Percentiles rank a stretch among this genome's conserved stretches.
Evolutionary conservation across 306 rosid genomes (phyloP).

Genomic region (Casuarina equisetifolia): DNA sequence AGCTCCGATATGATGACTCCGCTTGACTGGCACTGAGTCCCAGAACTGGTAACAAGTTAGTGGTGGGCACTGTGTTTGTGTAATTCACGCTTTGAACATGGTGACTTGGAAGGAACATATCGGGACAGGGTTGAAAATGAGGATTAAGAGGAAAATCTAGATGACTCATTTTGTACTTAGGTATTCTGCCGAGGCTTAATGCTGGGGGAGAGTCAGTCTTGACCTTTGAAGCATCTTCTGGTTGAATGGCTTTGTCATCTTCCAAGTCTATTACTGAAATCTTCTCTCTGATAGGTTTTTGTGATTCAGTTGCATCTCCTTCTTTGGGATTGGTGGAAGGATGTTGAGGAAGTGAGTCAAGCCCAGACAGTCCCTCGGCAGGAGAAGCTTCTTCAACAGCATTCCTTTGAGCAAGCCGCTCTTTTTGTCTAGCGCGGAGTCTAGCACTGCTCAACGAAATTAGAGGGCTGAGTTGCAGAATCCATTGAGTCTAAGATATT

Average conservation of each 20-base stretch:
- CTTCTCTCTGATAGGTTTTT: constrained; percentile 52
- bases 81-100: constrained; percentile 41
- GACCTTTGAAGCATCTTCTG: constrained; percentile 50
- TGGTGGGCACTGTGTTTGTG: constrained; percentile 42
- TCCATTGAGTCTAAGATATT: background rate
- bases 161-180: constrained; percentile 51
- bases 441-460: constrained; percentile 64
- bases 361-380: constrained; percentile 46
- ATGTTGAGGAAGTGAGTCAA: constrained; percentile 38
- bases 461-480: constrained; percentile 19
- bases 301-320: constrained; percentile 47
- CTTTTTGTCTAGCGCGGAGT: constrained; percentile 95
- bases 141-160: constrained; percentile 58
- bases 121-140: constrained; percentile 45
- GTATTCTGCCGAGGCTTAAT: constrained; percentile 52
- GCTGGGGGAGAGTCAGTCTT: constrained; percentile 39
- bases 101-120: constrained; percentile 61
- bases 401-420: constrained; percentile 66
- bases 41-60: constrained; percentile 76
- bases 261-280: constrained; percentile 57
- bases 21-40: constrained; percentile 79
- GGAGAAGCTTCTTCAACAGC: constrained; percentile 48
- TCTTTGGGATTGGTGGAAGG: constrained; percentile 43
- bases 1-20: constrained; percentile 58
- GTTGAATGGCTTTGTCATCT: constrained; percentile 44